Evolutionary conservation across 2,329 filamentous ascomycete species (phyloP).

Genomic region (Colletotrichum neosansevieriae): DNA sequence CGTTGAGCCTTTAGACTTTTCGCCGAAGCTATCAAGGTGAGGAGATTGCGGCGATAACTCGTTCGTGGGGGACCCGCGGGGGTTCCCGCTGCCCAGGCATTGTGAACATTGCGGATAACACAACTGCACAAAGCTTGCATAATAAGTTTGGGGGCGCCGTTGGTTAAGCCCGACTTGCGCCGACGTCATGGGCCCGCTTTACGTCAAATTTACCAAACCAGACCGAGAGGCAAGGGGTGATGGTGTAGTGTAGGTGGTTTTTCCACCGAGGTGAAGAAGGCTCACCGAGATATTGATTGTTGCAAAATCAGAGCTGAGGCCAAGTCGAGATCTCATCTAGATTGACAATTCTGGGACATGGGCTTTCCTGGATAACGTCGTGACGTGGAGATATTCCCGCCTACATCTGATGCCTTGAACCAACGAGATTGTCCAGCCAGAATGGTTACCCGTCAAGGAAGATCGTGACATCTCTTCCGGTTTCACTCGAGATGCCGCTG

Average conservation of each 20-base stretch:
- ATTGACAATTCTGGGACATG: background rate
- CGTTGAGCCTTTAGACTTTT: too few relatives aligned
- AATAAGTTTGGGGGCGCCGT: too few relatives aligned
- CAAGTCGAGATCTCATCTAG: conserved; percentile 6
- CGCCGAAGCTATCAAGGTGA: too few relatives aligned
- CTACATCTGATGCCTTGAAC: background rate
- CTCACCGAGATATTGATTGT: conserved; percentile 14
- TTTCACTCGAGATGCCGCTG: background rate
- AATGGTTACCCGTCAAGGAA: background rate
- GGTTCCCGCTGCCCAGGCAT: too few relatives aligned
- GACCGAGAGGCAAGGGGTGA: background rate
- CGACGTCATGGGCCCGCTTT: background rate
- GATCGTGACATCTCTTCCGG: conserved; percentile 5
- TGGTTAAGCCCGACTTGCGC: conserved; percentile 14
- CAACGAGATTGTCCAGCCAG: background rate
- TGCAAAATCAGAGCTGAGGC: background rate
- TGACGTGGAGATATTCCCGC: background rate
- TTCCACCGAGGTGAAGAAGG: conserved; percentile 4
- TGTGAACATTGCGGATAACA: too few relatives aligned
- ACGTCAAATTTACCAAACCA: conserved; percentile 19
- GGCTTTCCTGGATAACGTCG: background rate
- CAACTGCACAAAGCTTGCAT: too few relatives aligned
- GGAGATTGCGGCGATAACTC: too few relatives aligned
- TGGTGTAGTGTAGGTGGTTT: conserved; percentile 16
- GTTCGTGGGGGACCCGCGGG: too few relatives aligned